These are phyloP conservation scores for Boletus rubroflammeus DNA, from an alignment of 768 basidiomycete species.

Conservation along the genomic window DNA sequence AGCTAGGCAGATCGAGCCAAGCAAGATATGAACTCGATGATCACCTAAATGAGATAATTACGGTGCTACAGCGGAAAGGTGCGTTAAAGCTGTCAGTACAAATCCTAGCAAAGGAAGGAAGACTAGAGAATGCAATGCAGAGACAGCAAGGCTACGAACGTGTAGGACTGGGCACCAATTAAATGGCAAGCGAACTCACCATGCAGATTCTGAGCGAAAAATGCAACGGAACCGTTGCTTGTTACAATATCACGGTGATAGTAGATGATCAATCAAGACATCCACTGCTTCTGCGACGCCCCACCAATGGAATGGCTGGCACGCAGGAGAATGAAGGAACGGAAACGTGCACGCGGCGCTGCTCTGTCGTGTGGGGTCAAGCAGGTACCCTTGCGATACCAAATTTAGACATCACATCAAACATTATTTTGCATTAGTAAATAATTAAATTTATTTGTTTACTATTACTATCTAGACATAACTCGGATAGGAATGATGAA, in stretches of 20 bases:
- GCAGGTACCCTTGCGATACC: not conserved
- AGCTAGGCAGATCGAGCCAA: constrained; percentile 20
- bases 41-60: constrained; percentile 29
- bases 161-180: constrained; percentile 3
- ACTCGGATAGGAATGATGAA: not conserved
- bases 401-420: constrained; percentile 9
- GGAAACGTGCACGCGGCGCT: constrained; percentile 14
- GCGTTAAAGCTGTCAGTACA: constrained; percentile 14
- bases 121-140: constrained; percentile 21
- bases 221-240: constrained; percentile 6
- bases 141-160: constrained; percentile 24
- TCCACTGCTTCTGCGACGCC: constrained; percentile 10
- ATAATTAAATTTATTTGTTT: constrained; percentile 4
- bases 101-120: constrained; percentile 10
- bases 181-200: constrained; percentile 22
- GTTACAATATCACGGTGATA: constrained; percentile 2
- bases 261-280: constrained; percentile 27
- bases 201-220: constrained; percentile 16
- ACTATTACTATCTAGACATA: constrained; percentile 1
- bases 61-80: constrained; percentile 24
- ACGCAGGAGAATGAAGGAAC: constrained; percentile 11
- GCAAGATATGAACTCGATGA: constrained; percentile 28
- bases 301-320: constrained; percentile 3
- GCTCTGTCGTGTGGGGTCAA: constrained; percentile 17
- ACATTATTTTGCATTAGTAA: constrained; percentile 7